phyloP scores from a whole-genome alignment of 2,329 filamentous ascomycete genomes.

The Neospermospora avenae region DNA sequence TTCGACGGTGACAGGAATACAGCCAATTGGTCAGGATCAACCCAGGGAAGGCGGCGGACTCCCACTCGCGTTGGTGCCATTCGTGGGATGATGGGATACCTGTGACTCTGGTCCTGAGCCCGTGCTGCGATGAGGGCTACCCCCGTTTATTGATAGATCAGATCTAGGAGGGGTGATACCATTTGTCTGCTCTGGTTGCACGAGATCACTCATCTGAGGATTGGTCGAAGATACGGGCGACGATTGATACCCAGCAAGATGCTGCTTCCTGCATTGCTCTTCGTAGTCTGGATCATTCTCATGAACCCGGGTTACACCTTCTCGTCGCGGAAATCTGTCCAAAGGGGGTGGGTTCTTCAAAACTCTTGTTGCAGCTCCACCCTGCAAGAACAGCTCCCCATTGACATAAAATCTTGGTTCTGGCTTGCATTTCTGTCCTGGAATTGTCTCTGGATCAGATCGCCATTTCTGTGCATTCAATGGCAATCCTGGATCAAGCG shows the following conservation, averaged over 20 bases:
- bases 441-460: constrained; percentile 52
- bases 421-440: constrained; percentile 53
- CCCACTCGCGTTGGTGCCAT: constrained; percentile 6
- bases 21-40: not conserved
- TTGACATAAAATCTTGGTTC: constrained; percentile 57
- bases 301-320: constrained; percentile 50
- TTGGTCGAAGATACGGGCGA: constrained; percentile 14
- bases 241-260: constrained; percentile 36
- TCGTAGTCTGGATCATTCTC: constrained; percentile 56
- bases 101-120: constrained; percentile 11
- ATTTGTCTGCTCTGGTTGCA: constrained; percentile 22
- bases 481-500: constrained; percentile 13
- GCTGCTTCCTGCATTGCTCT: constrained; percentile 53
- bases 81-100: constrained; percentile 8
- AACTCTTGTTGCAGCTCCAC: constrained; percentile 44
- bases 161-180: constrained; percentile 34
- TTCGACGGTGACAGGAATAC: not conserved
- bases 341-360: constrained; percentile 49
- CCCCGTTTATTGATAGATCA: constrained; percentile 32
- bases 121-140: constrained; percentile 23
- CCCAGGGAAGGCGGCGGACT: constrained; percentile 2
- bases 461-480: constrained; percentile 49
- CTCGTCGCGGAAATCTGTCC: constrained; percentile 50
- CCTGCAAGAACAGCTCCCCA: constrained; percentile 51
- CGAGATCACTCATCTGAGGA: constrained; percentile 12